These are phyloP conservation scores for Sugiyamaella americana DNA, from an alignment of 805 yeast species.

Conservation along the genomic window DNA sequence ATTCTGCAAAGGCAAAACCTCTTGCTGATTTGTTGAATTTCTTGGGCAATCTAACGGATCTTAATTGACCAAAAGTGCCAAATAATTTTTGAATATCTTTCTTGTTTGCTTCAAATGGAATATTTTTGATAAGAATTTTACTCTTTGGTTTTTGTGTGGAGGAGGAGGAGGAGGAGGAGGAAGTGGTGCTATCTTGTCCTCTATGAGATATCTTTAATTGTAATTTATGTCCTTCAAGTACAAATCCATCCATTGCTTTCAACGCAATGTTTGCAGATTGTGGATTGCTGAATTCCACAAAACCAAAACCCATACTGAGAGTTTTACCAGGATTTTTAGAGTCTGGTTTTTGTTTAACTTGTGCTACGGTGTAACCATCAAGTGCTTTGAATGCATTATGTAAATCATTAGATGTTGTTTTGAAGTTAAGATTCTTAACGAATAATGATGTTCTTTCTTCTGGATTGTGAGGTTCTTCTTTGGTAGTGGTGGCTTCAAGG, in stretches of 20 bases:
- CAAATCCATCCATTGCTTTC: slow-evolving; percentile 62
- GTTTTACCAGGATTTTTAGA: slow-evolving; percentile 58
- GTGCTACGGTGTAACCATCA: slow-evolving; percentile 75
- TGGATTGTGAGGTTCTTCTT: no score
- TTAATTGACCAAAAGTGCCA: slow-evolving; percentile 90
- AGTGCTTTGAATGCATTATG: slow-evolving; percentile 57
- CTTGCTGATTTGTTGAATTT: slow-evolving; percentile 92
- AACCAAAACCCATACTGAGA: slow-evolving; percentile 97
- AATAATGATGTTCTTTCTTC: slow-evolving; percentile 58
- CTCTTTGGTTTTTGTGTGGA: slow-evolving; percentile 26
- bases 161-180: slow-evolving; percentile 17
- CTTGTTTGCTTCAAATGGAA: slow-evolving; percentile 93
- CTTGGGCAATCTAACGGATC: slow-evolving; percentile 92
- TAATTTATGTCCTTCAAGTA: slow-evolving; percentile 82
- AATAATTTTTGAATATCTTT: slow-evolving; percentile 89
- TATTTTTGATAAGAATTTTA: slow-evolving; percentile 89
- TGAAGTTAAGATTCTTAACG: slow-evolving; percentile 85
- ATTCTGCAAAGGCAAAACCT: slow-evolving; percentile 98
- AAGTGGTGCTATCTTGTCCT: slow-evolving; percentile 32
- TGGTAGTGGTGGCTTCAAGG: slow-evolving; percentile 24
- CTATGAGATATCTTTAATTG: slow-evolving; percentile 87
- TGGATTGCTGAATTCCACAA: slow-evolving; percentile 78
- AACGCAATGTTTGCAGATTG: slow-evolving; percentile 78
- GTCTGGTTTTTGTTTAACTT: slow-evolving; percentile 83
- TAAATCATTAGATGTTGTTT: slow-evolving; percentile 58